Evolutionary conservation across 1,284 basidiomycete genomes (phyloP), one percentile per base, ranked within the genome.

Genomic region (Cutaneotrichosporon spelunceum): DNA sequence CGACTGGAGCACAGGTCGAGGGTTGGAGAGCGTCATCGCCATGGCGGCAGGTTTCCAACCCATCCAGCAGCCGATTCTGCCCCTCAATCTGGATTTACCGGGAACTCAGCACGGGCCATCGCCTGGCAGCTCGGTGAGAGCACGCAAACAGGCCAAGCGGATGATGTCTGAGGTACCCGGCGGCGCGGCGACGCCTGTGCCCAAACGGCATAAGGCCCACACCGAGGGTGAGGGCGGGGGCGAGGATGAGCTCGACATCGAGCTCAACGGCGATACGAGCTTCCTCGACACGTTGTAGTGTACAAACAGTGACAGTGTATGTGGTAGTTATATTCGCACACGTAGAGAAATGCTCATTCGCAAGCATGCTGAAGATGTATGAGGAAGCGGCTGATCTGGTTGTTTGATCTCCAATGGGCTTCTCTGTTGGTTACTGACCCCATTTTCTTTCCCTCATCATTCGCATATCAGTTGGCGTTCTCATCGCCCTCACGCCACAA

Each of bases 121-220:
- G 21, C 61, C 65, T 16, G 75, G 75, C 27, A 69, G 67, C 10
- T 70, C 67, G 11, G 63, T 68, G n/a, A 62, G 70, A 44, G 75
- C 75, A 6, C 67, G 75, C 53, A 72, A 70, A 53, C 66, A 73
- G 59, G 68, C 69, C 3, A 76, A 76, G 60, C 56, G 73, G 34
- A 62, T 59, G 53, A 68, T 69, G 53, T 63, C 57, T 27, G 71
- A 74, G 53, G 49, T 70, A 2, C 75, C 75, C 1, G 74, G 73
- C 19, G 75, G 75, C 14, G 73, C 75, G 0, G 74, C 71, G 9
- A 72, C 68, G 55, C 75, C 75, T 11, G 75, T 77, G 7, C 59
- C 72, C 1, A 72, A 73, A 61, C 52, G 68, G 34, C 52, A 59
- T 4, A 65, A 57, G 39, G 60, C 59, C 13, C 57, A 45, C 5